Conservation (phyloP, 306 rosid species). For the Canavalia ensiformis region DNA sequence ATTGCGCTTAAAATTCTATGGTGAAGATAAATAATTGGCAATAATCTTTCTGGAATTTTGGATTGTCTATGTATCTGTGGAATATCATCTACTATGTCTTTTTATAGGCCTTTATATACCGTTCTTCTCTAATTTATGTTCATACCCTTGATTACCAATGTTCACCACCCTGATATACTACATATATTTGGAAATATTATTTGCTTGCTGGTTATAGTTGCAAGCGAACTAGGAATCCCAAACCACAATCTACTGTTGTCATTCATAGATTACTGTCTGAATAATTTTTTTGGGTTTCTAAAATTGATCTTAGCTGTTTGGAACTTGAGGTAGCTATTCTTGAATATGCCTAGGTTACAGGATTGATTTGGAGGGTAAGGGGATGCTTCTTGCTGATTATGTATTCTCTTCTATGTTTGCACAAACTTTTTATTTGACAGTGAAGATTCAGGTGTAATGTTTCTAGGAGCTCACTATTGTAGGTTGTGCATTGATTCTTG, state of each 20-base stretch:
- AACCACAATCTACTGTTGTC: neutral
- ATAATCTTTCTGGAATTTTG: slow-evolving; percentile 18
- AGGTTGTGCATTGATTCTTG: slow-evolving; percentile 22
- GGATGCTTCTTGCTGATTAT: slow-evolving; percentile 6
- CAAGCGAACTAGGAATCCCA: slow-evolving; percentile 10
- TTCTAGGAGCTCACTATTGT: slow-evolving; percentile 15
- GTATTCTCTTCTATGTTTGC: neutral
- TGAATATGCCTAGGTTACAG: neutral
- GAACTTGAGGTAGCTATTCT: slow-evolving; percentile 24
- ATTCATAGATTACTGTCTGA: neutral
- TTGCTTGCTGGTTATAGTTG: slow-evolving; percentile 1
- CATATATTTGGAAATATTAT: neutral
- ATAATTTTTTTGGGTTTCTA: neutral
- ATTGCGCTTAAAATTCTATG: slow-evolving; percentile 7
- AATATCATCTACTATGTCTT: slow-evolving; percentile 18
- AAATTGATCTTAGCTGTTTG: slow-evolving; percentile 21
- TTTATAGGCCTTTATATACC: neutral
- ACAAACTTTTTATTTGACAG: slow-evolving; percentile 20
- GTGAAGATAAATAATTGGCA: slow-evolving; percentile 11
- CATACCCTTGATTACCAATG: neutral
- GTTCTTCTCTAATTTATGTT: slow-evolving; percentile 11
- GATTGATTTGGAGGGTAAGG: slow-evolving; percentile 29
- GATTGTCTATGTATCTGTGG: slow-evolving; percentile 3
- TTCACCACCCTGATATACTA: neutral
- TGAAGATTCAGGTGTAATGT: slow-evolving; percentile 30